phyloP scores from a whole-genome alignment of 177 flowering plant species.

The Vitis hybrid region DNA sequence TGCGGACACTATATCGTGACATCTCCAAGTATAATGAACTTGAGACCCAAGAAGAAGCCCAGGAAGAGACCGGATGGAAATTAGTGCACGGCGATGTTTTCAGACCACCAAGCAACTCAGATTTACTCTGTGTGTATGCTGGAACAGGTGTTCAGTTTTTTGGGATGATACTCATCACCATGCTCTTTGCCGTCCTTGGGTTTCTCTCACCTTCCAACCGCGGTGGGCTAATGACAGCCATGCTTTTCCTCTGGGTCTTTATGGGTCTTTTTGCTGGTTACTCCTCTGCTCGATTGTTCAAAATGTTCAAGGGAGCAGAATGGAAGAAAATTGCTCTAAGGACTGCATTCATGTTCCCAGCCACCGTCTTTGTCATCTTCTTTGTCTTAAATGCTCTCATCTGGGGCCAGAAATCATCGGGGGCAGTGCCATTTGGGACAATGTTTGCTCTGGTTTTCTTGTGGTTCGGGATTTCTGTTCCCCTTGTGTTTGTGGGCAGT shows the following conservation, averaged over 20 bases:
- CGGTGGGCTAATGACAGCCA: slow-evolving; percentile 69
- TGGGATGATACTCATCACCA: slow-evolving; percentile 55
- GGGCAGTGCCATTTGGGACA: slow-evolving; percentile 68
- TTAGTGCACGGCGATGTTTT: slow-evolving; percentile 68
- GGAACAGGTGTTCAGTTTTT: slow-evolving; percentile 66
- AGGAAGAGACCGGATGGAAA: slow-evolving; percentile 72
- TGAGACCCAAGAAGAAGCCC: slow-evolving; percentile 68
- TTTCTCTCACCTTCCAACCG: slow-evolving; percentile 66
- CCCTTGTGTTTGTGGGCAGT: slow-evolving; percentile 56
- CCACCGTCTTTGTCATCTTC: slow-evolving; percentile 44
- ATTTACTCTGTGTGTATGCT: slow-evolving; percentile 51
- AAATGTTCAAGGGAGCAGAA: slow-evolving; percentile 59
- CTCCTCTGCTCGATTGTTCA: slow-evolving; percentile 48
- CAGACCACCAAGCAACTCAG: slow-evolving; percentile 54
- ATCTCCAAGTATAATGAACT: slow-evolving; percentile 64
- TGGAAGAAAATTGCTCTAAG: slow-evolving; percentile 61
- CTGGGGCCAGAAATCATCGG: slow-evolving; percentile 69
- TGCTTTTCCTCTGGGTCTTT: slow-evolving; percentile 65
- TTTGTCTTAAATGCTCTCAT: slow-evolving; percentile 56
- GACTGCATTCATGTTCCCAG: slow-evolving; percentile 62
- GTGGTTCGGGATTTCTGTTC: slow-evolving; percentile 73
- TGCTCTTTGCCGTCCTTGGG: slow-evolving; percentile 57
- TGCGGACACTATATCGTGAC: slow-evolving; percentile 64
- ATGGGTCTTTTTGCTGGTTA: slow-evolving; percentile 66
- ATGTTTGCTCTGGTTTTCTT: slow-evolving; percentile 61